Conservation (phyloP, 2,329 filamentous ascomycete genomes). For the Claviceps pusilla region DNA sequence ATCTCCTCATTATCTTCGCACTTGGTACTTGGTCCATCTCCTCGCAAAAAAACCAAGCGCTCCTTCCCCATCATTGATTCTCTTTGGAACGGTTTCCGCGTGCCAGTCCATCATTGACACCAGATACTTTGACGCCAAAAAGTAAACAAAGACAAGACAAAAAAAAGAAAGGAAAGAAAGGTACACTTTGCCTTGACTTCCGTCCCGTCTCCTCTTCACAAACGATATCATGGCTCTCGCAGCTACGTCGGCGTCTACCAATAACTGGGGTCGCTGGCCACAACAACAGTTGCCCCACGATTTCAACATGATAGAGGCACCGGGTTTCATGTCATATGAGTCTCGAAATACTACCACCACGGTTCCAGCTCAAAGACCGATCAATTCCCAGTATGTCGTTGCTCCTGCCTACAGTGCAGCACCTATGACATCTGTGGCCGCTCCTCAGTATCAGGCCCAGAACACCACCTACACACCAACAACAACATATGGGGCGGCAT, state of each 20-base stretch:
- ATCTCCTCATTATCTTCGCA: neutral
- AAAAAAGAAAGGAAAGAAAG: too few relatives aligned
- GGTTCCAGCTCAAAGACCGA: constrained; percentile 26
- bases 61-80: neutral
- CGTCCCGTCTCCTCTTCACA: neutral
- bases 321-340: constrained; percentile 34
- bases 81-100: neutral
- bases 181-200: neutral
- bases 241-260: constrained; percentile 27
- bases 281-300: constrained; percentile 32
- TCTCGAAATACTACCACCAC: constrained; percentile 20
- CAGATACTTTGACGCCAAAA: too few relatives aligned
- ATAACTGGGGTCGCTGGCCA: constrained; percentile 39
- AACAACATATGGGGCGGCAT: constrained; percentile 24
- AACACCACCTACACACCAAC: constrained; percentile 22
- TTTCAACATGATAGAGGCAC: constrained; percentile 33
- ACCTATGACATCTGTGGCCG: constrained; percentile 26
- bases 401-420: constrained; percentile 28
- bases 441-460: constrained; percentile 27
- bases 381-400: constrained; percentile 34
- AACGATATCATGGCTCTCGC: constrained; percentile 29
- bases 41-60: too few relatives aligned
- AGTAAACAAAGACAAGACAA: too few relatives aligned
- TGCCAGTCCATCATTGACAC: too few relatives aligned
- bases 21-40: too few relatives aligned